Evolutionary conservation across 352 stramenopile species (phyloP).

Genomic region (Globisporangium abappressorium): DNA sequence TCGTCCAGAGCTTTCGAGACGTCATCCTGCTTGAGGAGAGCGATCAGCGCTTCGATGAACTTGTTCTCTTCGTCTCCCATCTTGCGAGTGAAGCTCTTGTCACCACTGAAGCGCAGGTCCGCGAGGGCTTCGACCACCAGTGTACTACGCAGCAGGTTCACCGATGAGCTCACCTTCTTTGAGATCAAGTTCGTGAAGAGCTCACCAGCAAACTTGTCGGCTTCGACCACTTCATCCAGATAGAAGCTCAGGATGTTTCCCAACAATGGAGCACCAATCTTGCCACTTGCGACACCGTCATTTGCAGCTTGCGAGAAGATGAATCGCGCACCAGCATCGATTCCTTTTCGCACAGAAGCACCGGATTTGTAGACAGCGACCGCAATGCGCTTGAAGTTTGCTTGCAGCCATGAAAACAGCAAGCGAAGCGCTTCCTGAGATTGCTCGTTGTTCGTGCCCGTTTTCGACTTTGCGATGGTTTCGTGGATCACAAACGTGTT

Average conservation of each 20-base stretch:
- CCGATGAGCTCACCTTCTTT: background rate
- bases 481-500: constrained; percentile 15
- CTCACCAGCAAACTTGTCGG: constrained; percentile 29
- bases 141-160: constrained; percentile 23
- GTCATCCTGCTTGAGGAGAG: constrained; percentile 20
- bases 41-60: constrained; percentile 32
- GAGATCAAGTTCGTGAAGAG: constrained; percentile 23
- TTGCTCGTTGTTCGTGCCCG: background rate
- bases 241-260: constrained; percentile 34
- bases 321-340: constrained; percentile 12
- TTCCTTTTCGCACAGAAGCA: background rate
- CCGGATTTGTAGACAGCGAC: background rate
- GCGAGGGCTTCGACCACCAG: constrained; percentile 39
- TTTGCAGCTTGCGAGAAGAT: constrained; percentile 11
- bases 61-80: constrained; percentile 23
- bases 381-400: constrained; percentile 19
- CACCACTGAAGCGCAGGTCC: constrained; percentile 12
- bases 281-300: background rate
- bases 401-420: constrained; percentile 18
- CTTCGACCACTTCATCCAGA: constrained; percentile 14
- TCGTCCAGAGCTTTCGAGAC: constrained; percentile 18
- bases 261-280: constrained; percentile 15
- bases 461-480: background rate
- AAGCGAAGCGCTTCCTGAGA: constrained; percentile 1
- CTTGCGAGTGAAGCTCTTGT: constrained; percentile 10